Conservation (phyloP, 139 green algal genomes). For the Chlamydomonas urium region DNA sequence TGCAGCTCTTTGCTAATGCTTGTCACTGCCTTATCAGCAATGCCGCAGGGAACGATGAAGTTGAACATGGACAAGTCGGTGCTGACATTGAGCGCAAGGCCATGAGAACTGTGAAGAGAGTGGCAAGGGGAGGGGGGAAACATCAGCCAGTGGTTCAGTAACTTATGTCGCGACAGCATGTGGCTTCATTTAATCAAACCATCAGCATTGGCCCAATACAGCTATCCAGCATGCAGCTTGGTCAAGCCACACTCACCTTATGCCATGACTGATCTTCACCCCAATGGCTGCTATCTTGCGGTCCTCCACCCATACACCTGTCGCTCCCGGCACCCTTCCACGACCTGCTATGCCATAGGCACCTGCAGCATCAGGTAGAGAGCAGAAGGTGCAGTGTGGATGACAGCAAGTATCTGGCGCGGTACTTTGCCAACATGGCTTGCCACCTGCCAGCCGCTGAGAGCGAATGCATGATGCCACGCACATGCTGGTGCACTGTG, state of each 20-base stretch:
- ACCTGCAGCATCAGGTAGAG: background rate
- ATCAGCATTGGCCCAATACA: too few relatives aligned
- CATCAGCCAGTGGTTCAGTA: background rate
- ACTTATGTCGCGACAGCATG: too few relatives aligned
- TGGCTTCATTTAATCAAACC: too few relatives aligned
- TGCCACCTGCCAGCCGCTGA: too few relatives aligned
- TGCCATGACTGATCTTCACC: constrained; percentile 78
- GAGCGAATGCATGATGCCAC: too few relatives aligned
- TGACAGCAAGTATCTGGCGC: background rate
- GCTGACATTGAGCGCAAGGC: constrained; percentile 82
- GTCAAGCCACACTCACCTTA: constrained; percentile 50
- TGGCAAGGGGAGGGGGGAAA: background rate
- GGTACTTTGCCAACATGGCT: too few relatives aligned
- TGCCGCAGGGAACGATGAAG: constrained; percentile 81
- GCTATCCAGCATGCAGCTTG: too few relatives aligned
- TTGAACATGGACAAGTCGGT: constrained; percentile 69
- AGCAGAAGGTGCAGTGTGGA: background rate
- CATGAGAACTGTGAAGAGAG: constrained; percentile 56
- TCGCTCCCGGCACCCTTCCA: constrained; percentile 37
- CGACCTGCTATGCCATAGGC: constrained; percentile 6
- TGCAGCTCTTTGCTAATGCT: constrained; percentile 31
- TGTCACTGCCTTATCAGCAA: constrained; percentile 43
- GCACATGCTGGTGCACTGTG: too few relatives aligned
- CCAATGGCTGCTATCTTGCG: constrained; percentile 90
- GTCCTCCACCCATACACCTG: constrained; percentile 85